Conservation (phyloP, 2,329 filamentous ascomycete species). For the Dothistroma pini region DNA sequence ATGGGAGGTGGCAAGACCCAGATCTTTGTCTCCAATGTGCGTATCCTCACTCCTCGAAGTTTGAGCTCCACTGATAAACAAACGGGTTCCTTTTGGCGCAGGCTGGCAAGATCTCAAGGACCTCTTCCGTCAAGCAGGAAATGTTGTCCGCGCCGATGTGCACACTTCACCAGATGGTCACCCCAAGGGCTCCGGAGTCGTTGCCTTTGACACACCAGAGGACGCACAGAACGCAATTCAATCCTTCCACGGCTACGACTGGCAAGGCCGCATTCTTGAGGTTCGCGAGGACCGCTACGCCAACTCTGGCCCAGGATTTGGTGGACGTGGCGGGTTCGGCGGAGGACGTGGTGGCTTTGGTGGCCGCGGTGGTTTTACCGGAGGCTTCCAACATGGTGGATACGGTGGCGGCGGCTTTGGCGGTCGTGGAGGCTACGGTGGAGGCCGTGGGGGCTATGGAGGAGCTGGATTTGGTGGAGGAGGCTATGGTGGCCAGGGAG, state of each 20-base stretch:
- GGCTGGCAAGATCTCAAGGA: conserved; percentile 99
- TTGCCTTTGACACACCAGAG: conserved; percentile 91
- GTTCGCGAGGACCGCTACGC: conserved; percentile 96
- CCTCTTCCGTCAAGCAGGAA: conserved; percentile 92
- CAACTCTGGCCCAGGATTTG: conserved; percentile 47
- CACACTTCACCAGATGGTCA: conserved; percentile 87
- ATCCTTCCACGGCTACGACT: conserved; percentile 98
- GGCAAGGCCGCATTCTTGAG: conserved; percentile 90
- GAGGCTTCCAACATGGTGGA: conserved; percentile 22
- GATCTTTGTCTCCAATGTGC: conserved; percentile 97
- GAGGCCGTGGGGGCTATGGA: conserved; percentile 49
- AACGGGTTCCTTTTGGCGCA: conserved; percentile 89
- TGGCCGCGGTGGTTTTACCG: conserved; percentile 49
- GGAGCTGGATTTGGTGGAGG: conserved; percentile 48
- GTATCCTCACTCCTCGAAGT: conserved; percentile 45
- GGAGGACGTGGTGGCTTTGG: conserved; percentile 60
- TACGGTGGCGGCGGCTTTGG: conserved; percentile 50
- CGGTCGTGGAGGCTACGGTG: conserved; percentile 49
- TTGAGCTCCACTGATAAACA: conserved; percentile 25
- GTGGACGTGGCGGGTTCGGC: conserved; percentile 41
- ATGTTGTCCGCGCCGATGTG: conserved; percentile 91
- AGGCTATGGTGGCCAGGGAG: conserved; percentile 31
- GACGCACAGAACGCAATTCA: conserved; percentile 94
- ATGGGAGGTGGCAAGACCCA: conserved; percentile 54
- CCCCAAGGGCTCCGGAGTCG: conserved; percentile 94